These are phyloP conservation scores for Ceratobasidium sp. DNA, from an alignment of 1,284 basidiomycete species.

Conservation along the genomic window DNA sequence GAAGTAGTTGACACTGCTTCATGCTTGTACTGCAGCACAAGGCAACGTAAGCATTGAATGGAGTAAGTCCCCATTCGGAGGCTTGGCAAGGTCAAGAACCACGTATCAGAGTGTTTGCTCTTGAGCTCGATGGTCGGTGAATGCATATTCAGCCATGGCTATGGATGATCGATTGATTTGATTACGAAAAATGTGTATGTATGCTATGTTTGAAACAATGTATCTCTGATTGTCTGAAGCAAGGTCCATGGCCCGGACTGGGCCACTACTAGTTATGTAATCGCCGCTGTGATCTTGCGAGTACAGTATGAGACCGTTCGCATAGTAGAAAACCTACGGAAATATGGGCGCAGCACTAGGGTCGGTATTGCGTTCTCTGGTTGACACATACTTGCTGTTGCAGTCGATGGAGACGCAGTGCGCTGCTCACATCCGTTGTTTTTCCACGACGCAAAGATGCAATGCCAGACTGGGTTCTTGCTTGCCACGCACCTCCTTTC, in stretches of 20 bases:
- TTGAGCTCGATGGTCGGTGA: conserved; percentile 53
- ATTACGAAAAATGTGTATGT: too few relatives aligned
- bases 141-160: too few relatives aligned
- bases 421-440: background rate
- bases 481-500: conserved; percentile 1
- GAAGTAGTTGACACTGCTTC: conserved; percentile 53
- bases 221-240: too few relatives aligned
- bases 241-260: too few relatives aligned
- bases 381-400: background rate
- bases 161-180: too few relatives aligned
- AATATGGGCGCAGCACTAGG: background rate
- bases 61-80: conserved; percentile 52
- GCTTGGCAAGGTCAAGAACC: conserved; percentile 55
- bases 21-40: conserved; percentile 55
- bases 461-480: background rate
- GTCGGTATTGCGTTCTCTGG: background rate
- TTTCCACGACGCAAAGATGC: conserved; percentile 4
- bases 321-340: background rate
- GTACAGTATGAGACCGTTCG: background rate
- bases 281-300: too few relatives aligned
- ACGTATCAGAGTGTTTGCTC: conserved; percentile 29
- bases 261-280: too few relatives aligned
- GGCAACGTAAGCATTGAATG: conserved; percentile 58
- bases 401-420: background rate
- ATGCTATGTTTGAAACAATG: too few relatives aligned